Conservation (phyloP, 2,329 filamentous ascomycete genomes). For the Fusarium sp. region DNA sequence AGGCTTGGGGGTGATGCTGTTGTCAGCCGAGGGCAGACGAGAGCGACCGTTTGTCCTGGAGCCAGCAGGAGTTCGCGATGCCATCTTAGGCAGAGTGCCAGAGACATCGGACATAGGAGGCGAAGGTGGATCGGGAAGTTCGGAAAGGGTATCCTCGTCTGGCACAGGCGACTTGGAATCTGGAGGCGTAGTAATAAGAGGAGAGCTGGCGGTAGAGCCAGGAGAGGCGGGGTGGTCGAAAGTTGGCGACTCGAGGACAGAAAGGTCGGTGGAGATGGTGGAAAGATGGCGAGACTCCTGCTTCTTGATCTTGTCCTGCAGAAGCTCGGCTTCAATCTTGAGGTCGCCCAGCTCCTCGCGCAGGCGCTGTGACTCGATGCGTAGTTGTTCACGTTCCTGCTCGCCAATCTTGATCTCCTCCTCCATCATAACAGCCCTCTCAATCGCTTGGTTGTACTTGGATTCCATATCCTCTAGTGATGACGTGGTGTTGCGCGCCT, state of each 20-base stretch:
- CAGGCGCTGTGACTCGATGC: constrained; percentile 90
- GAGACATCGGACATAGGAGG: constrained; percentile 93
- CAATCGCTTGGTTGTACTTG: constrained; percentile 95
- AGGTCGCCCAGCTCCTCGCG: constrained; percentile 92
- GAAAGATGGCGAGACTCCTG: constrained; percentile 68
- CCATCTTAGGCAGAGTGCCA: constrained; percentile 64
- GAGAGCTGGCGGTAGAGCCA: constrained; percentile 88
- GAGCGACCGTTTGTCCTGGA: constrained; percentile 49
- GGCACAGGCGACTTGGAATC: constrained; percentile 73
- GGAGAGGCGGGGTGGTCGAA: constrained; percentile 79
- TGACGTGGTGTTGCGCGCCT: constrained; percentile 94
- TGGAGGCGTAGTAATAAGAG: constrained; percentile 88
- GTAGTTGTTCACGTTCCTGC: constrained; percentile 87
- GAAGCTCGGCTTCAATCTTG: constrained; percentile 93
- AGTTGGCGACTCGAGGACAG: constrained; percentile 73
- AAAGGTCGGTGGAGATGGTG: constrained; percentile 70
- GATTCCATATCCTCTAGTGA: constrained; percentile 97
- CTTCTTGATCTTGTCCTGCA: constrained; percentile 92
- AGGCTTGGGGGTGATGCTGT: constrained; percentile 67
- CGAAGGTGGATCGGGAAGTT: constrained; percentile 86
- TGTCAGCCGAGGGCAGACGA: constrained; percentile 66
- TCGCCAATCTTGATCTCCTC: constrained; percentile 93
- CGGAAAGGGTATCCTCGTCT: constrained; percentile 63
- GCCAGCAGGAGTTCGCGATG: constrained; percentile 50
- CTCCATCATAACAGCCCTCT: constrained; percentile 91